Conservation (phyloP, 1,284 basidiomycete species). For the Macrocybe sp. region DNA sequence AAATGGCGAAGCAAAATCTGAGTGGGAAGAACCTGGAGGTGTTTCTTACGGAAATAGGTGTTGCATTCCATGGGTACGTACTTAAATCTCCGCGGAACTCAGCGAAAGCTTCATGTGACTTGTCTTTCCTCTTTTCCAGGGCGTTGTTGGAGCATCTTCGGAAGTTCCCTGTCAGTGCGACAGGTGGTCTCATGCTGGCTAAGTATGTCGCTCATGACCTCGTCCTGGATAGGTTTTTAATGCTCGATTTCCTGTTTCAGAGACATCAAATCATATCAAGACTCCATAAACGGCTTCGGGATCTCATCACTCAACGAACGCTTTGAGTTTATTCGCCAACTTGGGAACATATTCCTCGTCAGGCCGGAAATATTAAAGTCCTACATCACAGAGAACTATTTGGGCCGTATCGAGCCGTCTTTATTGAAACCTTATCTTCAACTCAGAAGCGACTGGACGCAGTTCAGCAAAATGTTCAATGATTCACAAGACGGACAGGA, state of each 20-base stretch:
- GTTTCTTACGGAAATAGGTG: constrained; percentile 91
- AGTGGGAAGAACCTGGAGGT: constrained; percentile 91
- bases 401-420: constrained; percentile 85
- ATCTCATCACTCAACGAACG: constrained; percentile 87
- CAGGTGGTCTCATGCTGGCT: constrained; percentile 96
- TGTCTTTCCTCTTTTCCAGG: constrained; percentile 34
- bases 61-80: constrained; percentile 85
- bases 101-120: background rate
- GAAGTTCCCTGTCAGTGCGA: constrained; percentile 95
- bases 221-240: background rate
- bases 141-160: constrained; percentile 92
- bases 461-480: constrained; percentile 73
- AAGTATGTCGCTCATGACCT: constrained; percentile 56
- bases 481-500: constrained; percentile 44
- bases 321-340: constrained; percentile 97
- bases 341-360: constrained; percentile 96
- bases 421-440: constrained; percentile 90
- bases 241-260: constrained; percentile 33
- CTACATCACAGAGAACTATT: constrained; percentile 88
- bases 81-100: background rate
- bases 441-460: constrained; percentile 85
- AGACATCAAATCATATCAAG: constrained; percentile 97
- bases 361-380: constrained; percentile 89
- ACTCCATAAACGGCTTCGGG: constrained; percentile 77
- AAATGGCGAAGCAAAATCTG: constrained; percentile 67